Evolutionary conservation across 495 filamentous ascomycete species (phyloP).

Genomic region (Talaromyces stipitatus): DNA sequence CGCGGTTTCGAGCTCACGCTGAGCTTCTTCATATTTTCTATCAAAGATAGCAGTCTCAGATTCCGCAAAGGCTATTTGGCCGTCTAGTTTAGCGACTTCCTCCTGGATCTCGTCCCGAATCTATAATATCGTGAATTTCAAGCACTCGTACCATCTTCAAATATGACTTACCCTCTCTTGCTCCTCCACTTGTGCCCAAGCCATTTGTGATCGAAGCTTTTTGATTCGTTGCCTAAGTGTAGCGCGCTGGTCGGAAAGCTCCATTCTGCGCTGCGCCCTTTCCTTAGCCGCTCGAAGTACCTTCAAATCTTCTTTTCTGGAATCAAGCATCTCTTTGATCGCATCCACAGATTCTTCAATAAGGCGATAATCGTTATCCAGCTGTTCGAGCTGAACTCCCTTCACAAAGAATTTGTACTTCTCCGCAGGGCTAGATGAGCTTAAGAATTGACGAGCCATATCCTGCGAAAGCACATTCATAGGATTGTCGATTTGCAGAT

Average conservation of each 20-base stretch:
- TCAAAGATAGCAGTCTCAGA: conserved; percentile 31
- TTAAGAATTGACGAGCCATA: conserved; percentile 87
- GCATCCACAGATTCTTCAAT: conserved; percentile 64
- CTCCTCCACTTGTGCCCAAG: conserved; percentile 65
- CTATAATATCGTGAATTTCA: conserved; percentile 15
- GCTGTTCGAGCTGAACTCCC: conserved; percentile 85
- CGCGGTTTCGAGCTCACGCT: conserved; percentile 42
- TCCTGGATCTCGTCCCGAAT: conserved; percentile 23
- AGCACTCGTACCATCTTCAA: background rate
- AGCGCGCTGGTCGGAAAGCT: conserved; percentile 50
- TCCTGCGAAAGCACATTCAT: conserved; percentile 98
- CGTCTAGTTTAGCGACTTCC: conserved; percentile 28
- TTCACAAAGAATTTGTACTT: conserved; percentile 98
- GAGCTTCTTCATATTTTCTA: conserved; percentile 31
- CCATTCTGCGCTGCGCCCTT: conserved; percentile 43
- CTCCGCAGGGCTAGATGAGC: conserved; percentile 65
- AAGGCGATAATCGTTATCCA: conserved; percentile 84
- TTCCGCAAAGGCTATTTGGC: conserved; percentile 33
- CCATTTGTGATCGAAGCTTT: conserved; percentile 51
- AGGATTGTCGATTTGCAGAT: conserved; percentile 92
- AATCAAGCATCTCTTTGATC: conserved; percentile 52
- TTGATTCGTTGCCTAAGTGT: conserved; percentile 44
- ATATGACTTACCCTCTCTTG: conserved; percentile 32
- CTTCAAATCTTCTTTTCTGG: conserved; percentile 39
- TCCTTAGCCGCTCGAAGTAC: conserved; percentile 36